These are phyloP conservation scores for Colletotrichum sp. DNA, from an alignment of 2,329 filamentous ascomycete genomes.

Conservation along the genomic window DNA sequence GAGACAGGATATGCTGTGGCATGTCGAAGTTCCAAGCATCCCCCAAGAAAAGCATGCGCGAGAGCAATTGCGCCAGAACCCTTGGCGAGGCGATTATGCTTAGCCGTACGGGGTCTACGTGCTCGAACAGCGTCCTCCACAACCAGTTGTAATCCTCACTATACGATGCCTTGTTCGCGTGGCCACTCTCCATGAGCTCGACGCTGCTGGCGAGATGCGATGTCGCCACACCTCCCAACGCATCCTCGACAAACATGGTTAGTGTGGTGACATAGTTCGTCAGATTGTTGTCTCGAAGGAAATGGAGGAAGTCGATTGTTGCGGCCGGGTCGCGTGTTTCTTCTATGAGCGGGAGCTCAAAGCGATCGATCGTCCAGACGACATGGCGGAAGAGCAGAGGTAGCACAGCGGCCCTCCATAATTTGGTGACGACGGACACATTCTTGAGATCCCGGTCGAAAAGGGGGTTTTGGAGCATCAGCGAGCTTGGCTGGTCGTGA, in stretches of 20 bases:
- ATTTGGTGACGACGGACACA: slow-evolving; percentile 55
- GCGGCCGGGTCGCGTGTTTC: slow-evolving; percentile 24
- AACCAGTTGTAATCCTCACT: slow-evolving; percentile 44
- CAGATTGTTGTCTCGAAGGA: slow-evolving; percentile 38
- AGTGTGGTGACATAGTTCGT: slow-evolving; percentile 45
- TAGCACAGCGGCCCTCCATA: slow-evolving; percentile 56
- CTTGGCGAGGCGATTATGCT: slow-evolving; percentile 65
- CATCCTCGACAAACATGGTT: slow-evolving; percentile 39
- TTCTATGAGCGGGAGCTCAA: slow-evolving; percentile 28
- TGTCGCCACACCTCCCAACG: neutral
- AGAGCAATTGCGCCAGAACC: slow-evolving; percentile 64
- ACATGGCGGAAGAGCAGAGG: slow-evolving; percentile 63
- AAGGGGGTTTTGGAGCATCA: slow-evolving; percentile 40
- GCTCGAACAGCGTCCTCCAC: slow-evolving; percentile 60
- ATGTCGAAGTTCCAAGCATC: slow-evolving; percentile 70
- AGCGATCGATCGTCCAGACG: slow-evolving; percentile 41
- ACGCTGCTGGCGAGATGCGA: neutral
- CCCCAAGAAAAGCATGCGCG: slow-evolving; percentile 57
- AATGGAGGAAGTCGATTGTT: slow-evolving; percentile 40
- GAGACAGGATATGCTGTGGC: slow-evolving; percentile 63
- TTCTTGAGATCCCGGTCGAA: slow-evolving; percentile 54
- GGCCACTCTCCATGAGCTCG: slow-evolving; percentile 6
- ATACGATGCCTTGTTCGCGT: slow-evolving; percentile 11
- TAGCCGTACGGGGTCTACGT: slow-evolving; percentile 56
- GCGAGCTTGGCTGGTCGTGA: slow-evolving; percentile 50